Base-by-base conservation (phyloP, 2,329 filamentous ascomycete species). In the Diaporthe sp. region DNA sequence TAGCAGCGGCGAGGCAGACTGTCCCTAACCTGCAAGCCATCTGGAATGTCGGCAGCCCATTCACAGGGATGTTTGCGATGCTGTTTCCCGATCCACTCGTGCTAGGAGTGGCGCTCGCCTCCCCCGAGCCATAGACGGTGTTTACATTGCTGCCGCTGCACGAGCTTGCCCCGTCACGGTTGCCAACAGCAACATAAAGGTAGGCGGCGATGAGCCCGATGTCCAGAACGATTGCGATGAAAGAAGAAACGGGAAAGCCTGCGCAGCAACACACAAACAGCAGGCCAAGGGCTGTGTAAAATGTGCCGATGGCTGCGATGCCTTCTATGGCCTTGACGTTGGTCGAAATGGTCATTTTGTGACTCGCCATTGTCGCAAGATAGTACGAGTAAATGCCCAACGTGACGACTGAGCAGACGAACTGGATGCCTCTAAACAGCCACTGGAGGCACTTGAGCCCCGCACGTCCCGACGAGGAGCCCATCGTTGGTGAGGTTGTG, bases 311-410 rank as follows among this genome's bases (percentile, higher is more conserved):
- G 39, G 92, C 93, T 0, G 91, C 86, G 46, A 94, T 87, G 74
- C 91, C 91, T 77, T 89, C 88, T n/a, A 92, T 89, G 25, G 91
- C 91, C 78, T 90, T 89, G 75, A 89, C 83, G 86, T 89, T 90
- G 73, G 82, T 88, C 2, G 86, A 83, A 76, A 93, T 92, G 74
- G 79, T 74, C 15, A 87, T 81, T 79, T 91, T 78, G 81, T 92
- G 88, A 76, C 90, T 86, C 46, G 88, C 83, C 19, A 92, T 87
- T 15, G 90, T 87, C 4, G 91, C 87, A 39, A 94, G 88, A 86
- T 91, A 94, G 84, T 93, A 94, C 68, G 89, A 89, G 85, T 92
- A 92, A 79, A 92, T 90, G 76, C 89, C 91, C 53, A 94, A 87
- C 67, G 93, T 88, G 76, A 94, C 87, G 51, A 85, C 90, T 1